Base-by-base conservation (phyloP, 1,139 yeast genomes). In the Groenewaldozyma auringiensis region DNA sequence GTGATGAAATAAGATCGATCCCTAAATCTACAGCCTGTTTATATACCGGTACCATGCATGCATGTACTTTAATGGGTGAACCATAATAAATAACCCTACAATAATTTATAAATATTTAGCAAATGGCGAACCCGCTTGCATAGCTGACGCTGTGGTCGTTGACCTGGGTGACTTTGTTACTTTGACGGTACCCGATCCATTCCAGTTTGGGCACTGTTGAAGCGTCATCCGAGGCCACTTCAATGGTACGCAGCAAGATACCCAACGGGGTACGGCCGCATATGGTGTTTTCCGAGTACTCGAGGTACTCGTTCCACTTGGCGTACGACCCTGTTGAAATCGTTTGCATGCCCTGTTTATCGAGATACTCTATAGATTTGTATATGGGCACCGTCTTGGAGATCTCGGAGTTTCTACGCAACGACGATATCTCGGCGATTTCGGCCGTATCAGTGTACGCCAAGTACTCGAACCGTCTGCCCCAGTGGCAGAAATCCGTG, bases 401-500 rank as follows among this genome's bases (percentile, higher is more conserved):
- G 2, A 50, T 40, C 4, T 51, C 45, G 2, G 54, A 46, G 14
- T 44, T 48, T 8, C 32, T 41, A 16, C 50, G 37, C 38, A 53
- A 35, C n/a, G 34, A 37, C 14, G 46, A 42, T 16, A 52, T 41
- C 11, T 46, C 45, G 22, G 18, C 22, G 2, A 53, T 47, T 4
- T 52, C 51, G 4, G 56, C 48, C 1, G 52, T 52, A 16, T 54
- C 55, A 4, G 79, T 69, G 58, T 83, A 84, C 33, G 74, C 71
- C 2, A 82, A 80, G 60, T 82, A 88, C 11, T 79, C 81, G 59
- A 88, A 87, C 40, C 94, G 67, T 3, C 74, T 58, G 1, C 96
- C 96, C 98, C 98, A 92, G 60, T 92, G 98, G 61, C 97, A 89
- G 59, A 92, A 94, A 66, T 92, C 99, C 1, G 94, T 79, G 58